Evolutionary conservation across 768 basidiomycete genomes (phyloP).

Genomic region (Lactarius sp.): DNA sequence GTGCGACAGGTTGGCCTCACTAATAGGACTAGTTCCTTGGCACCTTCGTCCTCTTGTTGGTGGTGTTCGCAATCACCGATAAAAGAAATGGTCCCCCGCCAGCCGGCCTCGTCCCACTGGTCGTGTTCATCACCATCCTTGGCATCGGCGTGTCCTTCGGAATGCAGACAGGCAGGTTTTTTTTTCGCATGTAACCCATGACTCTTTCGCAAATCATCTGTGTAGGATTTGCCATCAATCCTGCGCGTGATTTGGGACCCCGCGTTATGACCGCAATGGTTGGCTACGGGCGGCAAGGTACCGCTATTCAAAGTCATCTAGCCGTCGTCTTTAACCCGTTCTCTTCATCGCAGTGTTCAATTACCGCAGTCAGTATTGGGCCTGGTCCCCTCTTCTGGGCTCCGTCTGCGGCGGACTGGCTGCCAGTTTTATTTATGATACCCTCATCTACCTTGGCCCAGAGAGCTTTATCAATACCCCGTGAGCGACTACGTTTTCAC

Average conservation of each 20-base stretch:
- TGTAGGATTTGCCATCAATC: constrained; percentile 57
- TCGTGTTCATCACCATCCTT: constrained; percentile 50
- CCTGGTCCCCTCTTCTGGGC: constrained; percentile 62
- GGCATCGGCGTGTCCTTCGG: constrained; percentile 58
- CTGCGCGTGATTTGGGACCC: constrained; percentile 69
- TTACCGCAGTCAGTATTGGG: constrained; percentile 58
- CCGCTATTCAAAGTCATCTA: background rate
- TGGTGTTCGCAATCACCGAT: constrained; percentile 51
- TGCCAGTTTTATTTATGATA: constrained; percentile 55
- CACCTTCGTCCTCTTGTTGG: constrained; percentile 49
- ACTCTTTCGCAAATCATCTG: background rate
- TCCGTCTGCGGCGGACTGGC: constrained; percentile 55
- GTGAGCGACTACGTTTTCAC: constrained; percentile 34
- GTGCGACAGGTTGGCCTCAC: background rate
- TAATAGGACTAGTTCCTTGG: constrained; percentile 40
- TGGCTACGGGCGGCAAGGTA: constrained; percentile 56
- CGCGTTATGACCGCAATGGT: constrained; percentile 65
- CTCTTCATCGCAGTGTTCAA: constrained; percentile 34
- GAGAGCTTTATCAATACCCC: constrained; percentile 52
- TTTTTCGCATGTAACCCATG: no score
- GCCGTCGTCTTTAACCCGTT: background rate
- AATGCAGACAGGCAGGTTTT: constrained; percentile 45
- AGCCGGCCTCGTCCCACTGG: constrained; percentile 48
- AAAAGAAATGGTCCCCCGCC: constrained; percentile 46
- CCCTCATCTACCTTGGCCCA: constrained; percentile 49